Percentiles rank a stretch among this genome's conserved stretches.
Conservation (phyloP, 768 basidiomycete species). For the Psilocybe azurescens region DNA sequence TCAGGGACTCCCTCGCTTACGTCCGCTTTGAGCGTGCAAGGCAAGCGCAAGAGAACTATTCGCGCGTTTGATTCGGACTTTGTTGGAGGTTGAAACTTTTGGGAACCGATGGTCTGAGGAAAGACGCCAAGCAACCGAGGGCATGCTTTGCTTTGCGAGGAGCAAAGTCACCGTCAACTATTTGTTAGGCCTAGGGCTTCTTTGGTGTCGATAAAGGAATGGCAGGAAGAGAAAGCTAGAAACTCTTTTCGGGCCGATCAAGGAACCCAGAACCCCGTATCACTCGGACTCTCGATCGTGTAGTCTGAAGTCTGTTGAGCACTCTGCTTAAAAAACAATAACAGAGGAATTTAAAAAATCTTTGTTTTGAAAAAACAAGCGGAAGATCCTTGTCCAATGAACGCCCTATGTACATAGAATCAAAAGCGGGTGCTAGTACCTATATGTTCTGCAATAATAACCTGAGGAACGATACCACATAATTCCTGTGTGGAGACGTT, state of each 20-base stretch:
- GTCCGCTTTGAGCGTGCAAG: neutral
- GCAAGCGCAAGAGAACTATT: neutral
- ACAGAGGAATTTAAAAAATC: neutral
- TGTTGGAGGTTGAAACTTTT: neutral
- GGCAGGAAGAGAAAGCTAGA: neutral
- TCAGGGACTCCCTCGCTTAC: neutral
- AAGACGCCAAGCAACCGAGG: neutral
- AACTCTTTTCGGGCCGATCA: neutral
- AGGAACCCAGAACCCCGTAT: slow-evolving; percentile 1
- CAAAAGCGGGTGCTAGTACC: neutral
- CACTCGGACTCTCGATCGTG: neutral
- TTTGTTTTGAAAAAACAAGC: no score
- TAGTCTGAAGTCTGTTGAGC: neutral
- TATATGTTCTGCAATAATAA: neutral
- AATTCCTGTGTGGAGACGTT: neutral
- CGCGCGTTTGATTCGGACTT: slow-evolving; percentile 10
- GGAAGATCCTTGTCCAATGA: neutral
- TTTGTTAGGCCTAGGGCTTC: no score
- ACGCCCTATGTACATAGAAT: neutral
- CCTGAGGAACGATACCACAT: neutral
- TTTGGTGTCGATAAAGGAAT: neutral
- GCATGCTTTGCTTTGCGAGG: neutral
- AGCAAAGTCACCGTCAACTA: neutral
- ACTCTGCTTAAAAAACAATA: neutral
- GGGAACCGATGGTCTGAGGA: neutral